A percentile compares a stretch with the other conserved stretches of the same genome.
Evolutionary conservation across 768 basidiomycete genomes (phyloP).

Genomic region (Pleurotus sapidus): DNA sequence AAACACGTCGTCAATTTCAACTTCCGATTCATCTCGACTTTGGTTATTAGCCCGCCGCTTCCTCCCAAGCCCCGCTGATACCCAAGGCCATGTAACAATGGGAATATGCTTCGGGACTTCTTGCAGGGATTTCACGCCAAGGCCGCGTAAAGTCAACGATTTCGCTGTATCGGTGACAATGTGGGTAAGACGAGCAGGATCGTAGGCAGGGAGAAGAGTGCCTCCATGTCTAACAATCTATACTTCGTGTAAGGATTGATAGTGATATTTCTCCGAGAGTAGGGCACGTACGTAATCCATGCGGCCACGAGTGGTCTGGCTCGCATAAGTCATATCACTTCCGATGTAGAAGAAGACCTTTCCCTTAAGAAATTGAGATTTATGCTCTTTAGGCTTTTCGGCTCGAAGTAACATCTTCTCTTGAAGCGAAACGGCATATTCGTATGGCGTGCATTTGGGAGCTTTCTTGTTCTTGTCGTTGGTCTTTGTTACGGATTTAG

Average conservation of each 20-base stretch:
- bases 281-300: slow-evolving; percentile 60
- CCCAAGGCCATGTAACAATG: slow-evolving; percentile 64
- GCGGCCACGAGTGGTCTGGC: slow-evolving; percentile 45
- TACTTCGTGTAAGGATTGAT: background rate
- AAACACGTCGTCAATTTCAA: slow-evolving; percentile 8
- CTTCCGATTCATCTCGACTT: slow-evolving; percentile 15
- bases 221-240: slow-evolving; percentile 69
- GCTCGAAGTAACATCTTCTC: slow-evolving; percentile 21
- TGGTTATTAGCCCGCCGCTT: slow-evolving; percentile 24
- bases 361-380: slow-evolving; percentile 41
- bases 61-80: slow-evolving; percentile 37
- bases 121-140: slow-evolving; percentile 36
- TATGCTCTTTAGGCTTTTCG: slow-evolving; percentile 16
- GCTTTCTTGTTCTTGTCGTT: slow-evolving; percentile 25
- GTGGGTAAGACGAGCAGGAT: slow-evolving; percentile 57
- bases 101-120: slow-evolving; percentile 68
- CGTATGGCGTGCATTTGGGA: slow-evolving; percentile 46
- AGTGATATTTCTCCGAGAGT: background rate
- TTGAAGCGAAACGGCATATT: slow-evolving; percentile 51
- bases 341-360: slow-evolving; percentile 58
- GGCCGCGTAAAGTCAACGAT: slow-evolving; percentile 29
- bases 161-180: slow-evolving; percentile 51
- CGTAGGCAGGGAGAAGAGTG: slow-evolving; percentile 54
- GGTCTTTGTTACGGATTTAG: slow-evolving; percentile 15
- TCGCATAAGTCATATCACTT: slow-evolving; percentile 54